These are phyloP conservation scores for Geranium incanum DNA, from an alignment of 441 rosid genomes.

Conservation along the genomic window DNA sequence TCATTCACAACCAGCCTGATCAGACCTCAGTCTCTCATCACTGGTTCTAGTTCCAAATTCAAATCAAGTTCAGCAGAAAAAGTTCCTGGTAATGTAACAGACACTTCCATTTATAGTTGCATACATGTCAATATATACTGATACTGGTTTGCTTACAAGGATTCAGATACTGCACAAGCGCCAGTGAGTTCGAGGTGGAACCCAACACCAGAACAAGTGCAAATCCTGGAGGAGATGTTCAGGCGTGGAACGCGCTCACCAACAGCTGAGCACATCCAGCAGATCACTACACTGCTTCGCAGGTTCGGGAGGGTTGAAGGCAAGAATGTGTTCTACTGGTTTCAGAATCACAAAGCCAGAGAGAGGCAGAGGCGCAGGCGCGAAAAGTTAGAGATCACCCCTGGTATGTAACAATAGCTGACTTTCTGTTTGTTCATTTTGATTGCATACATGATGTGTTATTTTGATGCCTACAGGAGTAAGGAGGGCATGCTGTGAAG, in stretches of 20 bases:
- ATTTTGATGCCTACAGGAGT: slow-evolving; percentile 20
- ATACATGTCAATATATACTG: too few relatives aligned
- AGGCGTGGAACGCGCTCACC: slow-evolving; percentile 43
- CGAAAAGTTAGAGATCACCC: slow-evolving; percentile 11
- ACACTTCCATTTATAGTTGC: too few relatives aligned
- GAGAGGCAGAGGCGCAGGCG: slow-evolving; percentile 56
- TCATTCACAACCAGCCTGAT: background rate
- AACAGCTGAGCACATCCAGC: slow-evolving; percentile 41
- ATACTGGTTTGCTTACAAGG: slow-evolving; percentile 13
- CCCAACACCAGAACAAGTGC: slow-evolving; percentile 49
- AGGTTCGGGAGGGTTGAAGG: slow-evolving; percentile 62
- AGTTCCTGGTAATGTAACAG: background rate
- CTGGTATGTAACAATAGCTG: slow-evolving; percentile 19
- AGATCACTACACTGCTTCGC: slow-evolving; percentile 39
- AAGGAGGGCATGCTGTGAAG: slow-evolving; percentile 29
- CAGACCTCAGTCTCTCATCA: slow-evolving; percentile 9
- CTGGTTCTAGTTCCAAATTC: background rate
- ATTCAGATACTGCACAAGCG: slow-evolving; percentile 17
- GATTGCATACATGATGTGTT: background rate
- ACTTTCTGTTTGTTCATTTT: background rate
- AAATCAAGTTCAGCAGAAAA: background rate
- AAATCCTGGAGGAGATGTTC: slow-evolving; percentile 40
- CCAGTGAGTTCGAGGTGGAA: slow-evolving; percentile 43
- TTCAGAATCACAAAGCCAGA: slow-evolving; percentile 71
- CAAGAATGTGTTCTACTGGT: slow-evolving; percentile 75